Evolutionary conservation across 345 rosid species (phyloP), one percentile per base, ranked within the genome.

Genomic region (Cochlearia excelsa): DNA sequence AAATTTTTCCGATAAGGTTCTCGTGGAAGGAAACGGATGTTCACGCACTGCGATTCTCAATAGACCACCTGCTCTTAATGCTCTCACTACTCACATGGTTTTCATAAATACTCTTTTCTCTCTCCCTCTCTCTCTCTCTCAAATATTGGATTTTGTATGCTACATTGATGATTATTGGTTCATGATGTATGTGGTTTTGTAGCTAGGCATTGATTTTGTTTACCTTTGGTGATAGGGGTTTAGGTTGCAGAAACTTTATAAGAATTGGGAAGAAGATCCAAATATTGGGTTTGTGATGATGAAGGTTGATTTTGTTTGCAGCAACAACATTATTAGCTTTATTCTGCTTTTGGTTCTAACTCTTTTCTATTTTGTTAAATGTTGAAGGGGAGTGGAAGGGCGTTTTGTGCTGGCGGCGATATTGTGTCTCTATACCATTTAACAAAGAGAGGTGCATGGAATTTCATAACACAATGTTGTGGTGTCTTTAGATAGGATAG

Each of bases 401-500:
- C 95, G 33, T 93, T 93, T 82, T 86, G 91, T 74, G 97, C 97
- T 2, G 97, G 99, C 51, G 97, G 99, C 7, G 95, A 88, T 72
- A 77, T 91, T 45, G 85, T 88, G 56, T 2, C 79, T 57, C 78
- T 91, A 27, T 84, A 84, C 75, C 80, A 80, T 45, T 65, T 85
- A 76, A 76, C 63, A 29, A 85, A 81, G 52, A 75, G 79, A 77
- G 95, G 97, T 87, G 75, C 49, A 44, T n/a, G 7, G 23, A 23
- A 7, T 16, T 61, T 0, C 26, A 9, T 0, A 7, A 3, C 11
- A 11, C 33, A 9, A 29, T 59, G 5, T 67, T 3, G 44, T 51
- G n/a, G 54, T 49, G 30, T 47, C 3, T 39, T 30, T 47, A 33
- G 46, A 42, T 69, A 9, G 26, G 26, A 46, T 39, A 16, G 35